These are phyloP conservation scores for Termitomyces sp. DNA, from an alignment of 768 basidiomycete species.

Conservation along the genomic window DNA sequence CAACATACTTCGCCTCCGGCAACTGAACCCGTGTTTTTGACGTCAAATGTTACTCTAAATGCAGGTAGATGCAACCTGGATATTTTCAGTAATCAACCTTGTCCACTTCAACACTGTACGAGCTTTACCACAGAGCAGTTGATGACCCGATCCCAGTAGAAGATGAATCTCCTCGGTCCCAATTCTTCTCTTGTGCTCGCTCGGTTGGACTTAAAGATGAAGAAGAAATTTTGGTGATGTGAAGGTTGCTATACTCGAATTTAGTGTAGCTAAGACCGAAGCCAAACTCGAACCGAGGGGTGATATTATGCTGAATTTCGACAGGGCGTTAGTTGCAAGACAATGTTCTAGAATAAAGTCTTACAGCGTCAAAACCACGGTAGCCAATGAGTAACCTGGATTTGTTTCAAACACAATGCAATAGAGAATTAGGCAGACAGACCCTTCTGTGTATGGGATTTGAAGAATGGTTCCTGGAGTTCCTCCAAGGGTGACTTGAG, in stretches of 20 bases:
- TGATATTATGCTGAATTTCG: conserved; percentile 52
- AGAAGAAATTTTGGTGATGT: conserved; percentile 38
- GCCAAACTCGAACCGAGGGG: conserved; percentile 85
- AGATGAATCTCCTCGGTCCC: conserved; percentile 59
- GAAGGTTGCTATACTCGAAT: conserved; percentile 67
- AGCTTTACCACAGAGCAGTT: conserved; percentile 52
- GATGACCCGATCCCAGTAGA: conserved; percentile 56
- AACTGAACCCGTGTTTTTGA: conserved; percentile 51
- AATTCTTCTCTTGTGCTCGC: conserved; percentile 37
- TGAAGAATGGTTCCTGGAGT: conserved; percentile 35
- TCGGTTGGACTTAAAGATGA: conserved; percentile 32
- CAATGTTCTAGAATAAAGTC: conserved; percentile 20
- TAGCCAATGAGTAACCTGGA: conserved; percentile 65
- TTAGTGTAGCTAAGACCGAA: conserved; percentile 85
- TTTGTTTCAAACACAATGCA: conserved; percentile 16
- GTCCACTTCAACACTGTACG: conserved; percentile 9
- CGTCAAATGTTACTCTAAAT: conserved; percentile 48
- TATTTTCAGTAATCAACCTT: neutral
- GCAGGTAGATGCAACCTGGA: conserved; percentile 65
- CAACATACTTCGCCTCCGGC: conserved; percentile 53
- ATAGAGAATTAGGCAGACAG: conserved; percentile 7
- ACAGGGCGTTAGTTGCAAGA: conserved; percentile 12
- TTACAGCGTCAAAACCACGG: conserved; percentile 62
- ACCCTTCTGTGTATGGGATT: conserved; percentile 60
- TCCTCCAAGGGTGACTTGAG: conserved; percentile 41